phyloP scores from a whole-genome alignment of 2,329 filamentous ascomycete genomes.

The Ilyonectria mors-panacis region DNA sequence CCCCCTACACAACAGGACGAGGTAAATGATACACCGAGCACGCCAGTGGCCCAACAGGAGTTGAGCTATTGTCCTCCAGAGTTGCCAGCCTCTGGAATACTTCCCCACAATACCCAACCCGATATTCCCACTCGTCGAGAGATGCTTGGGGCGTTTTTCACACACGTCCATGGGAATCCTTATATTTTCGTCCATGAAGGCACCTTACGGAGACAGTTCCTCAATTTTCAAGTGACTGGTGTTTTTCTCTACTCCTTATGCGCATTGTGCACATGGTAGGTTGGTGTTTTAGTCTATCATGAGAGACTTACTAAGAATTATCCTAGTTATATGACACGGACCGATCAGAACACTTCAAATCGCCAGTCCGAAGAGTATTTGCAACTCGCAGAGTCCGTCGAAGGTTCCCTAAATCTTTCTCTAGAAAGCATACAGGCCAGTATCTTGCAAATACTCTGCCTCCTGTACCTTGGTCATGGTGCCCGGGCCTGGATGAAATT shows the following conservation, averaged over 20 bases:
- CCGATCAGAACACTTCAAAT: not conserved
- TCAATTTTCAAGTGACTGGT: slow-evolving; percentile 18
- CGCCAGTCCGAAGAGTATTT: slow-evolving; percentile 17
- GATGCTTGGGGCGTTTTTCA: slow-evolving; percentile 26
- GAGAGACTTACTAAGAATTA: not conserved
- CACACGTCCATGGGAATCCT: slow-evolving; percentile 30
- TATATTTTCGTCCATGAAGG: slow-evolving; percentile 31
- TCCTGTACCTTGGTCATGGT: slow-evolving; percentile 19
- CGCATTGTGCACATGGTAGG: slow-evolving; percentile 24
- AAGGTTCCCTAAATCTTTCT: slow-evolving; percentile 3
- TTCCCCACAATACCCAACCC: not conserved
- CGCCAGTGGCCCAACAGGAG: not conserved
- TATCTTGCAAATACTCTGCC: slow-evolving; percentile 28
- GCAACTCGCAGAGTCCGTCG: slow-evolving; percentile 13
- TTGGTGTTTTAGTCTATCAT: not conserved
- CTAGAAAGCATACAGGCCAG: slow-evolving; percentile 17
- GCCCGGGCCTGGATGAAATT: slow-evolving; percentile 32
- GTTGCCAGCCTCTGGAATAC: not conserved
- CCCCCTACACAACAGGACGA: not conserved
- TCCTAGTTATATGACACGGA: not conserved
- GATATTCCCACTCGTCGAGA: slow-evolving; percentile 21
- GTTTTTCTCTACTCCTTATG: slow-evolving; percentile 25
- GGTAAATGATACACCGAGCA: not conserved
- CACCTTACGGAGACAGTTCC: slow-evolving; percentile 14
- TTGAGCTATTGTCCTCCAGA: not conserved